These are phyloP conservation scores for Ogataea nitratoaversa DNA, from an alignment of 805 yeast species.

Conservation along the genomic window DNA sequence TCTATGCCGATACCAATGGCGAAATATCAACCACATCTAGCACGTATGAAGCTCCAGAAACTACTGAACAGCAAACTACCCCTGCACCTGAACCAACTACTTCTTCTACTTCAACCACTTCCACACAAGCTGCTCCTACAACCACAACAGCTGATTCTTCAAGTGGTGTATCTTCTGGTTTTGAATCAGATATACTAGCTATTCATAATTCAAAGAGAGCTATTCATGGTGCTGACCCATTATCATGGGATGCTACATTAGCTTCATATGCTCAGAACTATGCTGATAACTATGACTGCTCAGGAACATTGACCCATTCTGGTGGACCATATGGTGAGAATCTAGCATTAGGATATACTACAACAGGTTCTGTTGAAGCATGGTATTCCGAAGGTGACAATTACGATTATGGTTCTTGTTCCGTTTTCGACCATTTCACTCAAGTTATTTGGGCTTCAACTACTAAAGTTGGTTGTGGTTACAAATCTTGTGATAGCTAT, in stretches of 20 bases:
- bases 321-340: slow-evolving; percentile 72
- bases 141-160: slow-evolving; percentile 10
- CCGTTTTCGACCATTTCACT: slow-evolving; percentile 60
- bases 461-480: slow-evolving; percentile 64
- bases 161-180: slow-evolving; percentile 17
- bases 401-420: slow-evolving; percentile 51
- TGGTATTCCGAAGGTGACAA: slow-evolving; percentile 66
- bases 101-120: slow-evolving; percentile 16
- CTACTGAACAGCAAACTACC: slow-evolving; percentile 12
- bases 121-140: slow-evolving; percentile 16
- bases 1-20: slow-evolving; percentile 5
- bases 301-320: slow-evolving; percentile 61
- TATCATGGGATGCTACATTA: slow-evolving; percentile 54
- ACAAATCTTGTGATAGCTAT: slow-evolving; percentile 39
- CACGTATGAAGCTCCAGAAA: slow-evolving; percentile 6
- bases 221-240: slow-evolving; percentile 43
- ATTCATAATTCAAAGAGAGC: slow-evolving; percentile 63
- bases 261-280: slow-evolving; percentile 55
- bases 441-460: slow-evolving; percentile 69
- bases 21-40: slow-evolving; percentile 8
- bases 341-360: slow-evolving; percentile 64
- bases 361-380: slow-evolving; percentile 54
- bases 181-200: slow-evolving; percentile 38
- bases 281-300: slow-evolving; percentile 53
- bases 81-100: slow-evolving; percentile 16